Base-by-base conservation (phyloP, 78 protist genomes). In the Pigoraptor vietnamica region DNA sequence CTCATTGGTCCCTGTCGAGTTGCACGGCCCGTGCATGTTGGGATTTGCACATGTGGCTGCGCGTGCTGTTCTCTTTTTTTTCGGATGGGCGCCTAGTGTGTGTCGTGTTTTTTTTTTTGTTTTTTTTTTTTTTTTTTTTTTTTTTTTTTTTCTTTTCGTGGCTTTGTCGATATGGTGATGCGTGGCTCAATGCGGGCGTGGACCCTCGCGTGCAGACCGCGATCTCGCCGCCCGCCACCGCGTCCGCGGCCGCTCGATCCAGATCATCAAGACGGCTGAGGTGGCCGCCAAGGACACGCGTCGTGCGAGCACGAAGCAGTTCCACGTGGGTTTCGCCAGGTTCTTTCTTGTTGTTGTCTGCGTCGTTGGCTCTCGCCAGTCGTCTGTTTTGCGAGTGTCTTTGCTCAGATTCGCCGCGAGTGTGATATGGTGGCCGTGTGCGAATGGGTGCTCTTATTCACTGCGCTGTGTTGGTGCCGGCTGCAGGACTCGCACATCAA, bases 141-240 rank as follows among this genome's bases (percentile, higher is more conserved):
- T 34, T 0, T 0, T n/a, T n/a, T n/a, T n/a, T n/a, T 48, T 14
- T 48, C 39, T 37, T 24, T 29, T 39, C 93, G 37, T 32, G 81
- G 88, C 79, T 88, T 24, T 1, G 0, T 24, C 35, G 67, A 23
- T 91, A 1, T 23, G 33, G 40, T 0, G 24, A 32, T 24, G 79
- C 67, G 23, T 14, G 6, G 67, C 67, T 48, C 67, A 48, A 23
- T 0, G 1, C 1, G 24, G 35, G 82, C 33, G 39, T 23, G 25
- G 40, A 48, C 6, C 67, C 14, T 21, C 67, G 6, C 67, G 29
- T 14, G 23, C 92, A 39, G 83, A 93, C 98, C 92, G 90, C 81
- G 99, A 99, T 37, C 94, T 99, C 97, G 99, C 99, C 39, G 95
- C 98, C 84, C 98, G 98, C 94, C 99, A 98, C 95, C 95, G 98